Conservation (phyloP, 352 stramenopile genomes). For the Elongisporangium anandrum region DNA sequence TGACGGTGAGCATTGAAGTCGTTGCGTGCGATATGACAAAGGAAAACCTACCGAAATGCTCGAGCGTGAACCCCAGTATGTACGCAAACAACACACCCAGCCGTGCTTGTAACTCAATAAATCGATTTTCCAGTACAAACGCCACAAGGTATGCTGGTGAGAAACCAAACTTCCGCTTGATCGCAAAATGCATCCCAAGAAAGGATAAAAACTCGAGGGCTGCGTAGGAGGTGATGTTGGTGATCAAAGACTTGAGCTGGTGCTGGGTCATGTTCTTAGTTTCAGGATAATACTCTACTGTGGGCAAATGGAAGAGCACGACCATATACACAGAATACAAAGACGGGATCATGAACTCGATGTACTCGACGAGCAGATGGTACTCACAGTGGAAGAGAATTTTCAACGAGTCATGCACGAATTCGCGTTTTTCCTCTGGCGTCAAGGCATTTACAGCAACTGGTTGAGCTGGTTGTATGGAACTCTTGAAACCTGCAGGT, state of each 20-base stretch:
- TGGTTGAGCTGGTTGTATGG: no score
- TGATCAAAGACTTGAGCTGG: neutral
- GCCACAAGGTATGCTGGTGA: constrained; percentile 5
- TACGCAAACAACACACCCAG: constrained; percentile 1
- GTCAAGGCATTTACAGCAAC: neutral
- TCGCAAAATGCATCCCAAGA: constrained; percentile 10
- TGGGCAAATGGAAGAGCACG: constrained; percentile 10
- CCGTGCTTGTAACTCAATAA: neutral
- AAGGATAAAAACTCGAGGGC: constrained; percentile 10
- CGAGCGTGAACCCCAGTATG: constrained; percentile 1
- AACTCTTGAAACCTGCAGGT: no score
- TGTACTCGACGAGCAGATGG: constrained; percentile 15
- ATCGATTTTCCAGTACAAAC: neutral
- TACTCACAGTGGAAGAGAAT: constrained; percentile 25
- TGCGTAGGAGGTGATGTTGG: constrained; percentile 9
- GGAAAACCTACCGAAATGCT: neutral
- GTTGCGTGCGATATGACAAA: no score
- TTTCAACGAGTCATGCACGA: neutral
- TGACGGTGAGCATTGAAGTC: neutral
- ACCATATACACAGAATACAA: constrained; percentile 16
- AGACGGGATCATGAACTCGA: constrained; percentile 19
- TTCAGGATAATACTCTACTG: constrained; percentile 15
- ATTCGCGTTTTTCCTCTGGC: neutral
- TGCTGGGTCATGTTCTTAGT: constrained; percentile 5
- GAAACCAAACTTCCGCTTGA: constrained; percentile 13